A percentile compares a stretch with the other conserved stretches of the same genome.
These are phyloP conservation scores for Wickerhamomyces silvicola DNA, from an alignment of 805 yeast species.

Conservation along the genomic window DNA sequence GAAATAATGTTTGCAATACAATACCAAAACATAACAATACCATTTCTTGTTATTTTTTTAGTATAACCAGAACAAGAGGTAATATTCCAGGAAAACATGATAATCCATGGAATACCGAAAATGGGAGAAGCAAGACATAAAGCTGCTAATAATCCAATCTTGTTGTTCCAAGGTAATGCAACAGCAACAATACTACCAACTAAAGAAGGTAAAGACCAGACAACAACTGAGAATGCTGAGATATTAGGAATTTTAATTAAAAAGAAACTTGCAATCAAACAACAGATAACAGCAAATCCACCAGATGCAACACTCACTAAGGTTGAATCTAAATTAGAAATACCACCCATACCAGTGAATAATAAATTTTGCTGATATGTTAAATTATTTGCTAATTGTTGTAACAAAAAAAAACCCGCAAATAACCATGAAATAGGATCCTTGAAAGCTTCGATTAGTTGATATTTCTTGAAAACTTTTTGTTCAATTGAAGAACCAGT, in stretches of 20 bases:
- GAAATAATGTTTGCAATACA: constrained; percentile 45
- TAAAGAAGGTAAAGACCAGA: constrained; percentile 37
- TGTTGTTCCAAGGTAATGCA: constrained; percentile 37
- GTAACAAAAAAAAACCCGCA: constrained; percentile 33
- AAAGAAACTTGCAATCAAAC: constrained; percentile 31
- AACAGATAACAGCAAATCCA: constrained; percentile 39
- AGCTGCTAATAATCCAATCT: constrained; percentile 41
- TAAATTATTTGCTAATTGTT: constrained; percentile 46
- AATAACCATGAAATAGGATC: constrained; percentile 42
- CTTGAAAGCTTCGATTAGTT: constrained; percentile 35
- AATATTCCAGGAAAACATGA: constrained; percentile 29
- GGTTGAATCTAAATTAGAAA: constrained; percentile 38
- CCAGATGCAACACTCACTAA: constrained; percentile 49
- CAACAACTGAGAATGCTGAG: constrained; percentile 31
- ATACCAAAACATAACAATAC: constrained; percentile 38
- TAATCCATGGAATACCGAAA: constrained; percentile 36
- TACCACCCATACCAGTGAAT: constrained; percentile 39
- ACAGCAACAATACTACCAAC: constrained; percentile 41
- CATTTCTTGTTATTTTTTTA: constrained; percentile 42
- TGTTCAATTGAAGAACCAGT: constrained; percentile 38
- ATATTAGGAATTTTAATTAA: constrained; percentile 29
- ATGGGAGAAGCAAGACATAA: constrained; percentile 40
- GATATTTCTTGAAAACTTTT: constrained; percentile 36
- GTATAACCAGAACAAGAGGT: constrained; percentile 42
- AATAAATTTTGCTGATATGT: constrained; percentile 47